These are phyloP conservation scores for Rhododendron ovatum DNA, from an alignment of 148 eudicot species.

Conservation along the genomic window DNA sequence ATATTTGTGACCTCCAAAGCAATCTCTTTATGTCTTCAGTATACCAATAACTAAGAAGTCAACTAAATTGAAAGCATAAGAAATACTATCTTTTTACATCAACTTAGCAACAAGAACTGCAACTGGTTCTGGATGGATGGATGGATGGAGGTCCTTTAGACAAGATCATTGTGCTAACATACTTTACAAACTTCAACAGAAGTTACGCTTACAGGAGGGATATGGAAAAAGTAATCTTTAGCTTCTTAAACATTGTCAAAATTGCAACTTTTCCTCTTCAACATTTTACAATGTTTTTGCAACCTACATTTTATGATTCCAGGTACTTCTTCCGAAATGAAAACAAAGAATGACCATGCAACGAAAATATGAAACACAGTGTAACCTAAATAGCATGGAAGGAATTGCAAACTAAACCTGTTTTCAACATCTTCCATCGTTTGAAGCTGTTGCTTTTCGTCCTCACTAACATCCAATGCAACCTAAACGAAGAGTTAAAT, in stretches of 20 bases:
- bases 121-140: neutral
- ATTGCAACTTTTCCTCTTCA: neutral
- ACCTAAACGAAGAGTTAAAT: slow-evolving; percentile 36
- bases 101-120: neutral
- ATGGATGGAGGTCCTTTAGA: neutral
- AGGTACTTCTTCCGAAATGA: neutral
- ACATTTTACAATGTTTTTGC: neutral
- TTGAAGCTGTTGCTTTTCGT: slow-evolving; percentile 57
- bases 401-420: slow-evolving; percentile 33
- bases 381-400: neutral
- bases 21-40: neutral
- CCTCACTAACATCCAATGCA: slow-evolving; percentile 75
- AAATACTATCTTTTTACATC: neutral
- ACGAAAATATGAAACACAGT: neutral
- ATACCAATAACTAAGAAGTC: neutral
- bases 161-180: neutral
- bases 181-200: neutral
- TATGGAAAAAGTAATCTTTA: neutral
- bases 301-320: neutral
- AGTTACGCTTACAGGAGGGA: neutral
- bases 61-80: neutral
- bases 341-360: neutral
- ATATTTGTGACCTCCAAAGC: neutral
- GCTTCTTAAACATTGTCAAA: neutral
- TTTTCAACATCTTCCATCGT: slow-evolving; percentile 45